Evolutionary conservation across 2,329 filamentous ascomycete species (phyloP), one percentile per base, ranked within the genome.

Genomic region (Microsporum ferrugineum): DNA sequence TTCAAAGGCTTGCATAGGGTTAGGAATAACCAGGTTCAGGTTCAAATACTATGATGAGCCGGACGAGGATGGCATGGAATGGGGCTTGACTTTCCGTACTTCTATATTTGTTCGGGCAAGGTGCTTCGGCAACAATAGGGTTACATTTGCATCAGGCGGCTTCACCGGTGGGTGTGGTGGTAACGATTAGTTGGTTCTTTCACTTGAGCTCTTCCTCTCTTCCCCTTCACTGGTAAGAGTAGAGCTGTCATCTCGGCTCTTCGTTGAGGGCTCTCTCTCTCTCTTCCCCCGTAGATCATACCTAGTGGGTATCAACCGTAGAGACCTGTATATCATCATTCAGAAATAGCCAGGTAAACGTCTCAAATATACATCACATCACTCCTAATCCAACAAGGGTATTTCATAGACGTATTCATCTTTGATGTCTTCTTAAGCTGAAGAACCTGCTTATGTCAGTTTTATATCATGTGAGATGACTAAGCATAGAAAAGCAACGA

Each of bases 1-100:
- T 47, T 53, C 64, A n/a, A 65, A 65, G 27, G 57, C 60, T 6
- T 70, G 67, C 60, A 57, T 65, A 39, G 68, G 67, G 8, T 39
- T 43, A 1, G 65, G 63, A 39, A 58, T 61, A 33, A 66, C 68
- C 17, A 58, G 39, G 17, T 71, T 66, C 67, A 68, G 62, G 61
- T 71, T 71, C 59, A 59, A 68, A 23, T 70, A 71, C 56, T 63
- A 63, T 59, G 65, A 68, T 43, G 51, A 64, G 59, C 68, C 67
- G 3, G 62, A 64, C 49, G 51, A 65, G 2, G 64, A 68, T 14
- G 67, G 66, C 29, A 62, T 62, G 34, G 68, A 68, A 60, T 68
- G 67, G 67, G 63, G 66, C 47, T 60, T 64, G 39, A 64, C 49
- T 2, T 68, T 69, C 45, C 58, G 65, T 38, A 68, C 67, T 8